Conservation (phyloP, 768 basidiomycete genomes). For the Boletus vermiculosoides region DNA sequence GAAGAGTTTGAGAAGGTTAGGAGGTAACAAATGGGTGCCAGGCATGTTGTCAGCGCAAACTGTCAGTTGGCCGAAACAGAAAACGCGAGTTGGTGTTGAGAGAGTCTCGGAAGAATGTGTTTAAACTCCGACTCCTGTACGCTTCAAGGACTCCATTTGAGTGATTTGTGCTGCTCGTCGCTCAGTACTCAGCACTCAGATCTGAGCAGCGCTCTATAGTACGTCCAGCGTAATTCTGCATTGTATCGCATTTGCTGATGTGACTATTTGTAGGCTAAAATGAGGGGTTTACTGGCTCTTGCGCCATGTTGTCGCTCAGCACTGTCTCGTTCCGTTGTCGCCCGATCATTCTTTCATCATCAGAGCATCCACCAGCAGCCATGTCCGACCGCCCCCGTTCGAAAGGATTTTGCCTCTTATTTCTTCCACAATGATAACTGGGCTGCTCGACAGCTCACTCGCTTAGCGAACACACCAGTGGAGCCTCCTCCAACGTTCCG, state of each 20-base stretch:
- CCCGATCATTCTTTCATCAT: constrained; percentile 11
- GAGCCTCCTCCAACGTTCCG: constrained; percentile 32
- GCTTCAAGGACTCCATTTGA: constrained; percentile 4
- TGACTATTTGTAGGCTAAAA: constrained; percentile 9
- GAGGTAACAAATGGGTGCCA: constrained; percentile 88
- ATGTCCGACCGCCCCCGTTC: constrained; percentile 17
- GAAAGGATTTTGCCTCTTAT: constrained; percentile 45
- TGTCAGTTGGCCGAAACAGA: constrained; percentile 8
- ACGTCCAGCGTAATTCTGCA: background rate
- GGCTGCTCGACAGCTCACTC: constrained; percentile 28
- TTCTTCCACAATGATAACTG: constrained; percentile 65
- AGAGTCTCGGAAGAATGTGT: constrained; percentile 15
- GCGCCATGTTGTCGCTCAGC: constrained; percentile 15
- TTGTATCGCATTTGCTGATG: background rate
- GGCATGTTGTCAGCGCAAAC: constrained; percentile 37
- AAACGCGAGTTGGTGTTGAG: constrained; percentile 1
- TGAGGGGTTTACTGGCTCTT: constrained; percentile 15
- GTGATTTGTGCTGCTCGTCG: background rate
- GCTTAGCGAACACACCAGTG: constrained; percentile 11
- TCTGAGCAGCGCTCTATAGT: background rate
- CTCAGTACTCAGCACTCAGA: background rate
- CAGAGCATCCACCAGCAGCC: background rate
- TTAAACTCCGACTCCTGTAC: constrained; percentile 31
- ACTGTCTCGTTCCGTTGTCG: constrained; percentile 7
- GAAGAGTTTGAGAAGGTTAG: constrained; percentile 95